Evolutionary conservation across 208 protist species (phyloP), one percentile per base, ranked within the genome.

Genomic region (Angomonas deanei): DNA sequence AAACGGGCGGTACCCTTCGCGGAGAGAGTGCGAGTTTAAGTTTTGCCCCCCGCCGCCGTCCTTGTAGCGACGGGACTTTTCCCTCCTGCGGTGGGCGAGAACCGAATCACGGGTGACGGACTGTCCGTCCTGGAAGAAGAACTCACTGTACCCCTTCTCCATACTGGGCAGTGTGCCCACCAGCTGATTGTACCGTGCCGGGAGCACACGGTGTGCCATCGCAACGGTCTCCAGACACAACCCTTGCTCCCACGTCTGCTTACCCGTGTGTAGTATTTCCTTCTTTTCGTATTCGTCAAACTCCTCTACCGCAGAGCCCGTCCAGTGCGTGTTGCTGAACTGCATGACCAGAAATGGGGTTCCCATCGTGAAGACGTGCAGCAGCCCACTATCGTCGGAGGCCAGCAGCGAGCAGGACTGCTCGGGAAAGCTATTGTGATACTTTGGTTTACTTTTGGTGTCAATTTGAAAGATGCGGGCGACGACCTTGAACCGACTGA

Each of bases 281-380:
- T 57, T 75, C 53, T 85, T 80, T 36, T 78, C 82, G 27, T 80
- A 63, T 0, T 42, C 62, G 59, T 91, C 74, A 33, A 93, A 84
- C 64, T 78, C 86, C 21, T 84, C 78, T 27, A 92, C 71, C 47
- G 64, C 72, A 32, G 24, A 65, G 48, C 90, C 86, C 11, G 80
- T 85, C 78, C 88, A 96, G 65, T 92, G 66, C 24, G 76, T 78
- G 2, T 73, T 72, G 69, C 83, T 91, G 78, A 70, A 83, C 42
- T 64, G 62, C 24, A 68, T 65, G 19, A 96, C 84, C 49, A 91
- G 78, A 48, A 74, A 82, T 0, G 83, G 80, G 17, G 90, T 91
- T 26, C 90, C 90, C 1, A 96, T 78, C 13, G 86, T 92, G 72
- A 96, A 96, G 47, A 92, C 67, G 61, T 96, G 90, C 47, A 93